Percentiles rank a stretch among this genome's conserved stretches.
phyloP scores from a whole-genome alignment of 805 yeast species.

The Aciculoconidium aculeatum region DNA sequence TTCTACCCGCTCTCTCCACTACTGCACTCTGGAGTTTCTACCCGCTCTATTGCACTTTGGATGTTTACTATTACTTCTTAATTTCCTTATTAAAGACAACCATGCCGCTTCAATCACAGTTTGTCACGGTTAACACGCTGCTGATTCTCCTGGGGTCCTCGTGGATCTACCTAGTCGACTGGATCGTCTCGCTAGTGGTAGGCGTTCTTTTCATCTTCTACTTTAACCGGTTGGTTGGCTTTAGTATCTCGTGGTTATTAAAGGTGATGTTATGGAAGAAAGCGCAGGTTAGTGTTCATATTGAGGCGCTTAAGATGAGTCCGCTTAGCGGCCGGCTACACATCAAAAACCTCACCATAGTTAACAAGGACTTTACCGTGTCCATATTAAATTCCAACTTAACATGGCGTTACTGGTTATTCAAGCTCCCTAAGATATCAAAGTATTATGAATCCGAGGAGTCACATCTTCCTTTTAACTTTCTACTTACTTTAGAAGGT shows the following conservation, averaged over 20 bases:
- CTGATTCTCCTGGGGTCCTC: constrained; percentile 21
- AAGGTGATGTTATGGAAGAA: constrained; percentile 59
- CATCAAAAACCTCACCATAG: constrained; percentile 66
- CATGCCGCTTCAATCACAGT: constrained; percentile 23
- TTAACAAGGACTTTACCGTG: constrained; percentile 69
- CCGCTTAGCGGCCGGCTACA: constrained; percentile 78
- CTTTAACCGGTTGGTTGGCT: constrained; percentile 68
- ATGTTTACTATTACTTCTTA: too few species aligned
- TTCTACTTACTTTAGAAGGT: constrained; percentile 62
- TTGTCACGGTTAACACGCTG: constrained; percentile 19
- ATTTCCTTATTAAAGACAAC: too few species aligned
- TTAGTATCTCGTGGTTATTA: constrained; percentile 44
- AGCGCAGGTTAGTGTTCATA: constrained; percentile 50
- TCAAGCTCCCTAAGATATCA: constrained; percentile 40
- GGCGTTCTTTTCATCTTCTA: constrained; percentile 65
- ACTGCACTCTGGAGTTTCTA: too few species aligned
- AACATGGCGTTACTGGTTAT: constrained; percentile 88
- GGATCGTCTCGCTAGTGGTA: constrained; percentile 65
- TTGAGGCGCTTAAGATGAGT: constrained; percentile 73
- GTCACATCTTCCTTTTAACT: constrained; percentile 50
- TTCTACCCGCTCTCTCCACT: too few species aligned
- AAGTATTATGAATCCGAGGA: constrained; percentile 28
- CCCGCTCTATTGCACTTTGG: constrained; percentile 3
- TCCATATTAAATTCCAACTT: constrained; percentile 65
- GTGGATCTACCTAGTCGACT: constrained; percentile 76